A percentile compares a stretch with the other conserved stretches of the same genome.
phyloP scores from a whole-genome alignment of 2,329 filamentous ascomycete species.

The Didymella glomerata region DNA sequence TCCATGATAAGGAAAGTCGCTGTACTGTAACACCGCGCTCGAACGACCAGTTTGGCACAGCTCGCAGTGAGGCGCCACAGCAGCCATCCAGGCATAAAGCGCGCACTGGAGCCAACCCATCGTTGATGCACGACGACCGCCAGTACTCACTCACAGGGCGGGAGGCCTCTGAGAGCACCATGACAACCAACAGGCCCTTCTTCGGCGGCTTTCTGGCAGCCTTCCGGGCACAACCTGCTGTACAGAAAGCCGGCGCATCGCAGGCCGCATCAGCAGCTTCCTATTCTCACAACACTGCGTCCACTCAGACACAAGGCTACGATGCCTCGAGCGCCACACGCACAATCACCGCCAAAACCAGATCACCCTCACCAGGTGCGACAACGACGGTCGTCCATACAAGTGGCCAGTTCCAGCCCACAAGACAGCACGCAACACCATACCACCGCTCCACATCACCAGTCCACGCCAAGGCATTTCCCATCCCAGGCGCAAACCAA shows the following conservation, averaged over 20 bases:
- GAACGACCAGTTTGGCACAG: slow-evolving; percentile 1
- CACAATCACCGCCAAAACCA: slow-evolving; percentile 48
- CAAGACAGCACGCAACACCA: slow-evolving; percentile 51
- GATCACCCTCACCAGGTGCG: slow-evolving; percentile 43
- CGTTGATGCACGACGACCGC: slow-evolving; percentile 42
- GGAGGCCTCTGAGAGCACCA: slow-evolving; percentile 47
- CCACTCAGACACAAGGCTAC: slow-evolving; percentile 51
- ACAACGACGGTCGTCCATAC: slow-evolving; percentile 53
- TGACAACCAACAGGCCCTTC: slow-evolving; percentile 73
- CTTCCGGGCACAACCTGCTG: slow-evolving; percentile 70
- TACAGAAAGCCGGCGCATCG: slow-evolving; percentile 64
- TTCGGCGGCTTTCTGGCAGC: slow-evolving; percentile 73
- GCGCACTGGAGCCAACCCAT: slow-evolving; percentile 16
- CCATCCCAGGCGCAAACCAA: slow-evolving; percentile 46
- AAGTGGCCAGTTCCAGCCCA: slow-evolving; percentile 52
- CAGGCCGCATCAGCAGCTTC: slow-evolving; percentile 49
- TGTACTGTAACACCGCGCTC: neutral
- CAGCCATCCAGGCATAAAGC: neutral
- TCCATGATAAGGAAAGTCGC: neutral
- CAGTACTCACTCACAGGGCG: slow-evolving; percentile 32
- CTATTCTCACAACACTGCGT: slow-evolving; percentile 45
- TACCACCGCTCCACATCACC: slow-evolving; percentile 52
- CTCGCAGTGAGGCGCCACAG: neutral
- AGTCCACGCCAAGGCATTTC: slow-evolving; percentile 45
- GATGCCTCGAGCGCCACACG: slow-evolving; percentile 53